A percentile compares a stretch with the other conserved stretches of the same genome.
Conservation (phyloP, 2,329 filamentous ascomycete species). For the Fusarium continuum region DNA sequence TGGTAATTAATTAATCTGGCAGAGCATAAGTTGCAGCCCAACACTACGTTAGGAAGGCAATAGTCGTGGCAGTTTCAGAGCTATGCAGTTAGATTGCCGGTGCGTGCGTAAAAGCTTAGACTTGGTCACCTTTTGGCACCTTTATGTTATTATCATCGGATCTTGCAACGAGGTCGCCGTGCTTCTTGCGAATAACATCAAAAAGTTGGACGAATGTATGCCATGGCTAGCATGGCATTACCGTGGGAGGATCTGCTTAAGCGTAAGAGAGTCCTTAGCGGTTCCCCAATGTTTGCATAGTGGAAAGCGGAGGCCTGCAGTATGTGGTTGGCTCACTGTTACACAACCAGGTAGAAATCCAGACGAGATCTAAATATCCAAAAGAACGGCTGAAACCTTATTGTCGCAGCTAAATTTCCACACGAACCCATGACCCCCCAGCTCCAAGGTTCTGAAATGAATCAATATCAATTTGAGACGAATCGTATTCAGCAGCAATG, state of each 20-base stretch:
- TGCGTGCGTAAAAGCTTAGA: not conserved
- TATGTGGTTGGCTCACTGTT: no score
- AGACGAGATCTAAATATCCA: no score
- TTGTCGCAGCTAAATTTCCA: constrained; percentile 6
- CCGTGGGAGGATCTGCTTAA: no score
- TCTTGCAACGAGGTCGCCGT: not conserved
- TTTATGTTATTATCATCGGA: not conserved
- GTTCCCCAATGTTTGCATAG: no score
- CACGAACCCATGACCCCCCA: not conserved
- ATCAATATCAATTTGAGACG: constrained; percentile 21
- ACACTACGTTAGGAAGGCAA: constrained; percentile 15
- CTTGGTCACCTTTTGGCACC: not conserved
- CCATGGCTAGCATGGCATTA: no score
- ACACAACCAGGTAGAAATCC: no score
- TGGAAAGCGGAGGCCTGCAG: no score
- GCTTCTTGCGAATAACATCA: not conserved
- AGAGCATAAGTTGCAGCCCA: constrained; percentile 3
- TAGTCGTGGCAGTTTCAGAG: constrained; percentile 12
- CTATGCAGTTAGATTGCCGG: not conserved
- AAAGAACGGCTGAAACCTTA: constrained; percentile 1
- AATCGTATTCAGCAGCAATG: not conserved
- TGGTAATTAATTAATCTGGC: constrained; percentile 18
- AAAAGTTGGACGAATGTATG: no score
- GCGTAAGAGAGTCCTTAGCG: no score
- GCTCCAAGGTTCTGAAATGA: constrained; percentile 23